Conservation (phyloP, 495 filamentous ascomycete genomes). For the Apiosordaria backusii region DNA sequence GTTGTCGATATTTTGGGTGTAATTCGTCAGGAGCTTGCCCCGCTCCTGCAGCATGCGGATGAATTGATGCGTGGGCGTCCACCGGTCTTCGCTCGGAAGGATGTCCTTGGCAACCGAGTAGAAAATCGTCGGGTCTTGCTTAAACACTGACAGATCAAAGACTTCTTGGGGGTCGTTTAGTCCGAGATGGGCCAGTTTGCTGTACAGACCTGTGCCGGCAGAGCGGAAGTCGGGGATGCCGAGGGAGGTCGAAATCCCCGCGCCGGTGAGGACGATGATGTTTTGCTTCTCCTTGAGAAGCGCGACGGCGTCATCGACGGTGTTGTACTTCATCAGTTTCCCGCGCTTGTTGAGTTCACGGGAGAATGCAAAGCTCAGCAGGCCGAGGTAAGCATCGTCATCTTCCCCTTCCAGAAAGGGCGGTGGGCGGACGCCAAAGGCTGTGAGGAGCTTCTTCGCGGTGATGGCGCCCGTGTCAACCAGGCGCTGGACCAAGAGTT, state of each 20-base stretch:
- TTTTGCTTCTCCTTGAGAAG: slow-evolving; percentile 72
- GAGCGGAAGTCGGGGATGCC: slow-evolving; percentile 88
- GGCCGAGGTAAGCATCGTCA: slow-evolving; percentile 68
- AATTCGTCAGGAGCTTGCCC: slow-evolving; percentile 89
- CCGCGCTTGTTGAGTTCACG: slow-evolving; percentile 79
- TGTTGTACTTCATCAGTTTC: slow-evolving; percentile 79
- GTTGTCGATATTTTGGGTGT: slow-evolving; percentile 98
- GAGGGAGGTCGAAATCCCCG: slow-evolving; percentile 87
- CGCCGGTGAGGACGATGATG: slow-evolving; percentile 91
- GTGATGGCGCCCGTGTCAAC: slow-evolving; percentile 64
- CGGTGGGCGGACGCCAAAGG: slow-evolving; percentile 82
- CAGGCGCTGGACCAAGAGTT: slow-evolving; percentile 69
- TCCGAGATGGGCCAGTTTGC: slow-evolving; percentile 66
- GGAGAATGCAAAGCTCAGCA: slow-evolving; percentile 72
- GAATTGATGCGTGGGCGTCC: slow-evolving; percentile 90
- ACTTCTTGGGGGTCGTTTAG: slow-evolving; percentile 89
- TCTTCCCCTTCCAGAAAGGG: slow-evolving; percentile 68
- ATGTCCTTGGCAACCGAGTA: slow-evolving; percentile 91
- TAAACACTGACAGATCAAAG: slow-evolving; percentile 85
- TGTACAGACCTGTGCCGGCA: slow-evolving; percentile 81
- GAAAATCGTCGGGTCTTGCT: slow-evolving; percentile 83
- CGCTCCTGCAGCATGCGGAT: slow-evolving; percentile 91
- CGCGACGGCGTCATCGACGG: slow-evolving; percentile 78
- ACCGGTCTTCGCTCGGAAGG: slow-evolving; percentile 65
- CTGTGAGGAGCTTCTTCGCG: slow-evolving; percentile 81